Evolutionary conservation across 305 asterid species (phyloP).

Genomic region (Fraxinus latifolia): DNA sequence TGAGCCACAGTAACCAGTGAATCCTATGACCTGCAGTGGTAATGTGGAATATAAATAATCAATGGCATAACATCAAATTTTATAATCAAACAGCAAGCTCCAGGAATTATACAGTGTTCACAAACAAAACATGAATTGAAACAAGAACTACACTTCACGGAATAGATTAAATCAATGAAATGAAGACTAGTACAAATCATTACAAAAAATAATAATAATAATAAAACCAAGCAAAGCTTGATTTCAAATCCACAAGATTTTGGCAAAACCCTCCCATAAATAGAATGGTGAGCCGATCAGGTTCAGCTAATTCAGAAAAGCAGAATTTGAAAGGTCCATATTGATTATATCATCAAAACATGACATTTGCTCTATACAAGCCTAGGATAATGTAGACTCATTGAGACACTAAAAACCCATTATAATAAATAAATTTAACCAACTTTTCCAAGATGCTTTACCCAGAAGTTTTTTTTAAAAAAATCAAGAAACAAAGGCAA

Average conservation of each 20-base stretch:
- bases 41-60: slow-evolving; percentile 23
- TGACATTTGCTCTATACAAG: background rate
- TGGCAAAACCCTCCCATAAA: background rate
- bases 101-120: background rate
- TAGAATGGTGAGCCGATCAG: background rate
- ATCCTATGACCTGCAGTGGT: slow-evolving; percentile 35
- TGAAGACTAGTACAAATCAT: background rate
- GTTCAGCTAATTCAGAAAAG: background rate
- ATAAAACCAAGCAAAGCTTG: background rate
- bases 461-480: background rate
- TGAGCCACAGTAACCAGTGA: slow-evolving; percentile 32
- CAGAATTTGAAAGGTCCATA: background rate
- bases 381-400: background rate
- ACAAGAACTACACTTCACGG: background rate
- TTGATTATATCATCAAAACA: background rate
- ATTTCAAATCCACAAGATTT: background rate
- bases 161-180: background rate
- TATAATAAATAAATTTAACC: background rate
- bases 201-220: background rate
- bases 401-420: background rate
- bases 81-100: background rate
- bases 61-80: slow-evolving; percentile 10
- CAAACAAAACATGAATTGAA: background rate
- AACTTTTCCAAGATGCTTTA: background rate
- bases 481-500: background rate